A percentile compares a stretch with the other conserved stretches of the same genome.
Evolutionary conservation across 2,329 filamentous ascomycete genomes (phyloP).

Genomic region (Byssochlamys sp.): DNA sequence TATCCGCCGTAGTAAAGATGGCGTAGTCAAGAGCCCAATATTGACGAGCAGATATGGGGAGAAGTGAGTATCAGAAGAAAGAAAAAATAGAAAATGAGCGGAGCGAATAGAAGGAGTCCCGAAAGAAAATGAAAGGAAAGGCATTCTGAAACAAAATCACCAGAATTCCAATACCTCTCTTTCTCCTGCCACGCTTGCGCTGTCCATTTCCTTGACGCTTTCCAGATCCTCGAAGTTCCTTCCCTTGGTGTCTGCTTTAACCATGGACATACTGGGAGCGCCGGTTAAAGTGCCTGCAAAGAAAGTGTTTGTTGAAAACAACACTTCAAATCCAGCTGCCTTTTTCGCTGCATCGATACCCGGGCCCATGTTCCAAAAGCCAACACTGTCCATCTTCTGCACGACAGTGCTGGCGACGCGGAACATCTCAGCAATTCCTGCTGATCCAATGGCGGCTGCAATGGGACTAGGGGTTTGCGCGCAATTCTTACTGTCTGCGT

Average conservation of each 20-base stretch:
- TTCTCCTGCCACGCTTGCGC: conserved; percentile 3
- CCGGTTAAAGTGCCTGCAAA: background rate
- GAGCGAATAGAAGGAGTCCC: background rate
- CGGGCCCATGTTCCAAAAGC: conserved; percentile 18
- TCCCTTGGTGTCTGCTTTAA: conserved; percentile 2
- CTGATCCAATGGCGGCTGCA: conserved; percentile 16
- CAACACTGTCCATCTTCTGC: conserved; percentile 29
- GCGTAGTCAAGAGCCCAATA: background rate
- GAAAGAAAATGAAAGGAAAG: background rate
- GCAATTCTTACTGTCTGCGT: background rate
- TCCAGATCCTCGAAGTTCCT: conserved; percentile 10
- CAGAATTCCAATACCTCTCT: background rate
- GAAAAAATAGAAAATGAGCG: background rate
- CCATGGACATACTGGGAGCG: background rate
- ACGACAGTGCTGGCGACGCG: conserved; percentile 23
- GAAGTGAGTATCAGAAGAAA: background rate
- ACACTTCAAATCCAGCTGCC: background rate
- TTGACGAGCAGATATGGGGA: background rate
- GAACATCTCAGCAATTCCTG: conserved; percentile 20
- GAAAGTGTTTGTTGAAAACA: background rate
- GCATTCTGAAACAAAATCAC: background rate
- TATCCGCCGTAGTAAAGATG: background rate
- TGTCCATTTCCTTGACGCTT: conserved; percentile 14
- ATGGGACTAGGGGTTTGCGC: conserved; percentile 8
- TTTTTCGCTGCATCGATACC: conserved; percentile 1